A percentile compares a stretch with the other conserved stretches of the same genome.
These are phyloP conservation scores for Casaregolazyma suthepensis DNA, from an alignment of 1,139 yeast species.

Conservation along the genomic window DNA sequence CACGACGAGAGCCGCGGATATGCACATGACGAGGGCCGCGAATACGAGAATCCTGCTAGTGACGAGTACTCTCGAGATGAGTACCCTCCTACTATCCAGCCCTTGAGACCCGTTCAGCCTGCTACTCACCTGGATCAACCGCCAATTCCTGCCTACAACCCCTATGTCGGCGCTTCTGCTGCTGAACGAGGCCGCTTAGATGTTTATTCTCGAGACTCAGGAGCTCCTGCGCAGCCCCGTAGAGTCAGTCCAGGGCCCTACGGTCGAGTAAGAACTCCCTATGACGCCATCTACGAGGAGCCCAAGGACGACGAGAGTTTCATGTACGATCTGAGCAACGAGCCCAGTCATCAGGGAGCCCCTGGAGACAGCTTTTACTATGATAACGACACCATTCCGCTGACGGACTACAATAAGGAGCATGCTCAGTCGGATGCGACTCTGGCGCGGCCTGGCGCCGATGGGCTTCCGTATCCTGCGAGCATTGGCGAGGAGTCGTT, in stretches of 20 bases:
- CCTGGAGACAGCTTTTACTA: constrained; percentile 16
- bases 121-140: neutral
- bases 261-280: neutral
- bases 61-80: neutral
- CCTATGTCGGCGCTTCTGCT: neutral
- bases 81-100: neutral
- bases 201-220: neutral
- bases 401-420: constrained; percentile 13
- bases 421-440: neutral
- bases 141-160: neutral
- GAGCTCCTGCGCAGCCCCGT: neutral
- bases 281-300: neutral
- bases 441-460: neutral
- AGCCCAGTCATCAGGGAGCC: constrained; percentile 10
- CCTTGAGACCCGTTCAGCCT: neutral
- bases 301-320: constrained; percentile 2
- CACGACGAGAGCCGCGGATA: neutral
- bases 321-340: constrained; percentile 22
- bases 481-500: constrained; percentile 17
- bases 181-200: neutral
- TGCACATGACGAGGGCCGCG: neutral
- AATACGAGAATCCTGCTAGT: neutral
- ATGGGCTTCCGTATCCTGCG: constrained; percentile 20
- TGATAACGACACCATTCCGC: constrained; percentile 20
- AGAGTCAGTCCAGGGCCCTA: neutral